Evolutionary conservation across 2,329 filamentous ascomycete genomes (phyloP).

Genomic region (Coniochaeta sp.): DNA sequence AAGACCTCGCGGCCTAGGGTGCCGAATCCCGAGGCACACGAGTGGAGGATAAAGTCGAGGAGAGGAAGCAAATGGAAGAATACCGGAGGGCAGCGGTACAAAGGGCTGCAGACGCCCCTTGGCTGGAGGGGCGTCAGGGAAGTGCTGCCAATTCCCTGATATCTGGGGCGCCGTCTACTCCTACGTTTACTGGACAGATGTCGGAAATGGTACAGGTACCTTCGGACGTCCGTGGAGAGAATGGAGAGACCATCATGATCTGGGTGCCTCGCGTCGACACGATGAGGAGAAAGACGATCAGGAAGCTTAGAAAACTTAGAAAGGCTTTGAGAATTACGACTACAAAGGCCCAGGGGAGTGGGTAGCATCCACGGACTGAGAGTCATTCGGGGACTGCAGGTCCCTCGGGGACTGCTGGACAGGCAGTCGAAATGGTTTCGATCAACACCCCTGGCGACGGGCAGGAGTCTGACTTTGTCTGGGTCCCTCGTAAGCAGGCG

Average conservation of each 20-base stretch:
- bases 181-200: neutral
- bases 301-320: no score
- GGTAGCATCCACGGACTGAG: no score
- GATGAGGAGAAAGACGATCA: neutral
- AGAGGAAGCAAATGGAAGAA: neutral
- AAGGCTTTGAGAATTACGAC: no score
- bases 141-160: neutral
- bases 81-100: neutral
- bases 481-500: no score
- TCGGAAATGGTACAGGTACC: neutral
- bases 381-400: no score
- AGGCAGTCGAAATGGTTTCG: neutral
- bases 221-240: neutral
- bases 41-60: neutral
- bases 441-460: neutral
- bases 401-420: no score
- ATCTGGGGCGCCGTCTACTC: neutral
- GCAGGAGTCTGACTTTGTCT: no score
- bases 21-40: neutral
- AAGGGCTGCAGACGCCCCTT: neutral
- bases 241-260: neutral
- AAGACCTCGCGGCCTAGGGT: no score
- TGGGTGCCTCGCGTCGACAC: neutral
- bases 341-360: no score
- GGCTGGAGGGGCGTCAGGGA: neutral